Evolutionary conservation across 768 basidiomycete genomes (phyloP), one percentile per base, ranked within the genome.

Genomic region (Termitomyces sp.): DNA sequence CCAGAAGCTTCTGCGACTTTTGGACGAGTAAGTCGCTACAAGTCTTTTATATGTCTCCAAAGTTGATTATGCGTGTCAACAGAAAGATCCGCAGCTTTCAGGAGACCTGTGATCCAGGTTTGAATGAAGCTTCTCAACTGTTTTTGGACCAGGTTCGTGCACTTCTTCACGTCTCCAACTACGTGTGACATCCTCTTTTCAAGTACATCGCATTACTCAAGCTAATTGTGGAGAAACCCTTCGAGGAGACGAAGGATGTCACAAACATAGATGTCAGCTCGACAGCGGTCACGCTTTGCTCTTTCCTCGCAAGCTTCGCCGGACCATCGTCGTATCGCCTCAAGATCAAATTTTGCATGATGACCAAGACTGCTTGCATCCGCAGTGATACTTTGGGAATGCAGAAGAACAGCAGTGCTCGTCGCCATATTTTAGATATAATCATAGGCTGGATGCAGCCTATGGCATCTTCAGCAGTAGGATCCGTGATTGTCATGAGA

Each of bases 371-470:
- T 43, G 78, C 88, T 16, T 85, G 88, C 63, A 78, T 79, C 41
- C 83, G 85, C 24, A 74, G 78, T 4, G 87, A 88, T 55, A 75
- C 78, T 7, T 68, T 92, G 22, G 78, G 79, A 24, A 68, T 88
- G 61, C 85, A 85, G 16, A 90, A 86, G 68, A 88, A 90, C 63
- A 83, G 77, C 59, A 70, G 72, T 54, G 76, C 83, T 14, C 83
- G 91, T 13, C 88, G 91, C 67, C 76, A 78, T 37, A 81, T 93
- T 39, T 75, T 93, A 26, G 90, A 94, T 58, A 79, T 82, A 32
- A 74, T 95, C n/a, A 76, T 87, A 67, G 85, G 88, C 44, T 96
- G 93, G 93, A 83, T 90, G 42, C 77, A 80, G 52, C 74, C 79
- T 8, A 57, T 73, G 16, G 62, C 79, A 8, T 53, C 74, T 14